These are phyloP conservation scores for Acmispon strigosus DNA, from an alignment of 306 rosid genomes.

Conservation along the genomic window DNA sequence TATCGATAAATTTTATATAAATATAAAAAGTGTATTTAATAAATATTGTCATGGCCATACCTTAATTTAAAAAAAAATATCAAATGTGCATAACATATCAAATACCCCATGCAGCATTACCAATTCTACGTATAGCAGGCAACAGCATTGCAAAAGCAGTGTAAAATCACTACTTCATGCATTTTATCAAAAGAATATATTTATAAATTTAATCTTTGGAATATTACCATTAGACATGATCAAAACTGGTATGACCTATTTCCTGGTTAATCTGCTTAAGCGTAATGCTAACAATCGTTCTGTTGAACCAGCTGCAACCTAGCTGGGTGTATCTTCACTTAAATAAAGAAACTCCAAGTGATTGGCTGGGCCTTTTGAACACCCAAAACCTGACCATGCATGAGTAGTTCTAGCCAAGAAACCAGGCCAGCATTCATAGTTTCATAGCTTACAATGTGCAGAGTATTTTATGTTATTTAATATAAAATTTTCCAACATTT, in stretches of 20 bases:
- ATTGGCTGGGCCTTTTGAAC: background rate
- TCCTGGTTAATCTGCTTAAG: background rate
- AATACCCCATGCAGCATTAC: background rate
- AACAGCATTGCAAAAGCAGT: background rate
- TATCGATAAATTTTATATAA: background rate
- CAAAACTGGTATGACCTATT: background rate
- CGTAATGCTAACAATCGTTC: background rate
- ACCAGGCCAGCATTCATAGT: no score
- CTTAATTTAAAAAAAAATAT: background rate
- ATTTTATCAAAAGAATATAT: no score
- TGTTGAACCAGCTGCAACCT: background rate
- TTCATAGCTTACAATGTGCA: no score
- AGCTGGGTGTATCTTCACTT: no score
- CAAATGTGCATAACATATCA: background rate
- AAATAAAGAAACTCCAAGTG: background rate
- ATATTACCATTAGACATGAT: background rate
- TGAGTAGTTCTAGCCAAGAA: no score
- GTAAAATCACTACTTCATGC: background rate
- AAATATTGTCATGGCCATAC: background rate
- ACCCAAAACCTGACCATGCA: background rate
- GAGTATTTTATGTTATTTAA: no score
- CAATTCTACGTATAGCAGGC: background rate
- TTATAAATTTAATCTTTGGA: background rate
- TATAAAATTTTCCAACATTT: no score
- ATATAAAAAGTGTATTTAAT: background rate